A percentile compares a stretch with the other conserved stretches of the same genome.
Evolutionary conservation across 768 basidiomycete genomes (phyloP).

Genomic region (Tulasnella sp.): DNA sequence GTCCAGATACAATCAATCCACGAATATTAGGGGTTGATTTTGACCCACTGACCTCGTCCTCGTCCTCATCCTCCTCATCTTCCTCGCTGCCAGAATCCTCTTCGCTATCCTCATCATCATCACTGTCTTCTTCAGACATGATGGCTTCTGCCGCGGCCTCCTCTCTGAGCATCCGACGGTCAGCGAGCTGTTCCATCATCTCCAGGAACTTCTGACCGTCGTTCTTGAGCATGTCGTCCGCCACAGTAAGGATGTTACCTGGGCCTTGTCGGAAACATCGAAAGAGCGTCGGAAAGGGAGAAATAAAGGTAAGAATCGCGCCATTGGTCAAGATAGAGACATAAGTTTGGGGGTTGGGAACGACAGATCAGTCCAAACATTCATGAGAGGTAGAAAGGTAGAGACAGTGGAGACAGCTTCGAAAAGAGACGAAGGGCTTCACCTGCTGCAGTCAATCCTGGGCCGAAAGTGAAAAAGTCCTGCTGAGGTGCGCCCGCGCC

Average conservation of each 20-base stretch:
- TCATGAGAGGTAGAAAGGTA: background rate
- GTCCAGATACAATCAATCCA: background rate
- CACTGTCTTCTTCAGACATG: constrained; percentile 48
- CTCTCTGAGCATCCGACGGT: constrained; percentile 85
- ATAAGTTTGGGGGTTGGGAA: constrained; percentile 13
- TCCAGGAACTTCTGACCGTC: constrained; percentile 98
- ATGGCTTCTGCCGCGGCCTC: constrained; percentile 47
- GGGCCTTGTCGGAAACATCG: constrained; percentile 37
- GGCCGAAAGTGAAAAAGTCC: constrained; percentile 17
- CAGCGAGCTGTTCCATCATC: constrained; percentile 99
- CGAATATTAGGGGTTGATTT: too few relatives aligned
- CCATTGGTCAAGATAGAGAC: background rate
- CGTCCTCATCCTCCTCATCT: constrained; percentile 52
- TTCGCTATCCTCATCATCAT: constrained; percentile 48
- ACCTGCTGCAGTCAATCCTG: constrained; percentile 17
- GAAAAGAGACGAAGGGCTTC: constrained; percentile 11
- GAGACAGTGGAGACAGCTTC: constrained; percentile 19
- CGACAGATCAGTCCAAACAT: constrained; percentile 10
- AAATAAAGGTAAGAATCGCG: constrained; percentile 41
- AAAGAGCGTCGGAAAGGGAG: constrained; percentile 5
- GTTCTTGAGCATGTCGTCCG: constrained; percentile 96
- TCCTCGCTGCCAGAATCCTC: constrained; percentile 56
- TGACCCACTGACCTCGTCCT: constrained; percentile 32
- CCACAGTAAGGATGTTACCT: constrained; percentile 94
- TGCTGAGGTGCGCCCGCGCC: constrained; percentile 14